Evolutionary conservation across 495 filamentous ascomycete species (phyloP).

Genomic region (Glonium stellatum): DNA sequence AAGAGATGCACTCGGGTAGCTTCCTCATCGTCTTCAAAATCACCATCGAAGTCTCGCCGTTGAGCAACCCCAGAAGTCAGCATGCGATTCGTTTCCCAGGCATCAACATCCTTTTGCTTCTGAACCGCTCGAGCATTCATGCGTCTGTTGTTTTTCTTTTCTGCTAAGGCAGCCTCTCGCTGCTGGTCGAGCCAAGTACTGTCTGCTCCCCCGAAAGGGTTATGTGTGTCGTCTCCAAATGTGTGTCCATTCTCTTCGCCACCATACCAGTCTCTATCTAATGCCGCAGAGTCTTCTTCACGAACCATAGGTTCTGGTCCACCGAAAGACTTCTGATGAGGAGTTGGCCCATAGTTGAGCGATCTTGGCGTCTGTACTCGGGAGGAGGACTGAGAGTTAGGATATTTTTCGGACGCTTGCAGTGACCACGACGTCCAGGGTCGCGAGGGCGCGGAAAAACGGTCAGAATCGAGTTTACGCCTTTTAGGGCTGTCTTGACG

Average conservation of each 20-base stretch:
- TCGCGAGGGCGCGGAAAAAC: constrained; percentile 47
- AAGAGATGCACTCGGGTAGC: constrained; percentile 83
- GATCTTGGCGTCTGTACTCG: constrained; percentile 17
- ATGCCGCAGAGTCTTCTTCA: constrained; percentile 53
- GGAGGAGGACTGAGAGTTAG: constrained; percentile 30
- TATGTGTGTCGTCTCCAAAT: constrained; percentile 69
- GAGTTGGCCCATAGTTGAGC: constrained; percentile 12
- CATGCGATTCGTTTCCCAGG: constrained; percentile 99
- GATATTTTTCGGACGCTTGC: constrained; percentile 13
- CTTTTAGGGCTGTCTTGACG: constrained; percentile 49
- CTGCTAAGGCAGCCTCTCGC: constrained; percentile 59
- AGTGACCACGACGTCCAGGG: constrained; percentile 34
- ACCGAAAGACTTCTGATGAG: constrained; percentile 31
- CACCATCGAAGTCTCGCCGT: constrained; percentile 66
- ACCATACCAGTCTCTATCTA: constrained; percentile 85
- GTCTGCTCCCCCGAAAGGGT: constrained; percentile 61
- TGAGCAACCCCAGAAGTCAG: constrained; percentile 93
- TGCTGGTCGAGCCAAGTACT: constrained; percentile 64
- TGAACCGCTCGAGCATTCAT: constrained; percentile 67
- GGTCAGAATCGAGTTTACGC: constrained; percentile 53
- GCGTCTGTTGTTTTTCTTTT: constrained; percentile 64
- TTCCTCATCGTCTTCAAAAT: constrained; percentile 88
- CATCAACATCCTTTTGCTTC: constrained; percentile 90
- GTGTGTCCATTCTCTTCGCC: constrained; percentile 71
- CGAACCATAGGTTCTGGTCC: constrained; percentile 39